Evolutionary conservation across 768 basidiomycete species (phyloP).

Genomic region (Mycena galopus): DNA sequence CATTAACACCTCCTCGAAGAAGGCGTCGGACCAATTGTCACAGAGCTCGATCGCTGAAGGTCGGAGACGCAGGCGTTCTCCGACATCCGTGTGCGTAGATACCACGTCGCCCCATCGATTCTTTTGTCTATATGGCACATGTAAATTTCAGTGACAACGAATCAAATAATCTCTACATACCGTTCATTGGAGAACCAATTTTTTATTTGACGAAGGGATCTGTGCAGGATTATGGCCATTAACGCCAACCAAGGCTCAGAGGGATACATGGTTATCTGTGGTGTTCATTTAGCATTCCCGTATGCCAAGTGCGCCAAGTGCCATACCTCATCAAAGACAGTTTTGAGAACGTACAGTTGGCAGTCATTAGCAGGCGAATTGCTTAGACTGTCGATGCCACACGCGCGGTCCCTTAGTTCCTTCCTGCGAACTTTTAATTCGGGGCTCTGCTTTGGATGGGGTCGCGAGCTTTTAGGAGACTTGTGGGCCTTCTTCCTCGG

Average conservation of each 20-base stretch:
- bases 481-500: slow-evolving; percentile 30
- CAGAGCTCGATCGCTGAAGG: slow-evolving; percentile 61
- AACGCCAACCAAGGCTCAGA: slow-evolving; percentile 72
- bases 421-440: slow-evolving; percentile 35
- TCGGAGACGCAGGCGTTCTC: slow-evolving; percentile 61
- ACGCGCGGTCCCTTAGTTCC: slow-evolving; percentile 33
- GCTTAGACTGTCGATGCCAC: slow-evolving; percentile 32
- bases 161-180: slow-evolving; percentile 40
- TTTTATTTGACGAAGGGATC: slow-evolving; percentile 59
- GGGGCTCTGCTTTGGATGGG: slow-evolving; percentile 26
- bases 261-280: slow-evolving; percentile 68
- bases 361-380: slow-evolving; percentile 70
- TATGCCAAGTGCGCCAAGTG: background rate
- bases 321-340: slow-evolving; percentile 71
- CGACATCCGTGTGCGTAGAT: slow-evolving; percentile 50
- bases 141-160: background rate
- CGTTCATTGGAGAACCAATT: slow-evolving; percentile 80
- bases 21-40: slow-evolving; percentile 70
- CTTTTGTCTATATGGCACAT: slow-evolving; percentile 40
- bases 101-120: slow-evolving; percentile 50
- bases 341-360: slow-evolving; percentile 70
- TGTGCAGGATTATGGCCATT: slow-evolving; percentile 66
- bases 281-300: background rate
- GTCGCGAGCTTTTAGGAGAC: slow-evolving; percentile 28
- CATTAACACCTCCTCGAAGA: slow-evolving; percentile 74